These are phyloP conservation scores for Boechera retrofracta DNA, from an alignment of 345 rosid genomes.

Conservation along the genomic window DNA sequence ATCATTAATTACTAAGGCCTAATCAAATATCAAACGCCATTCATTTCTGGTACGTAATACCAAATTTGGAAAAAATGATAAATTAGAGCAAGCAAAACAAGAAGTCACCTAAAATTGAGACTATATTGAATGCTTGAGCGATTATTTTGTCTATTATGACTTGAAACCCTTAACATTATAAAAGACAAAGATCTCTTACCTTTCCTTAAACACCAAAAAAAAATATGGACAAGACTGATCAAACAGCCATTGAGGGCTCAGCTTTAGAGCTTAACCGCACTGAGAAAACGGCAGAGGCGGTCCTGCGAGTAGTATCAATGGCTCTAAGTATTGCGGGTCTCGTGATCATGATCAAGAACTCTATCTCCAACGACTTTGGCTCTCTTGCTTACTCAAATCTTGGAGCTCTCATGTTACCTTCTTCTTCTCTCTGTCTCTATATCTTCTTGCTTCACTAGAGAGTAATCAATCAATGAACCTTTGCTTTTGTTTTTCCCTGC, in stretches of 20 bases:
- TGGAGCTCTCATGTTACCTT: slow-evolving; percentile 70
- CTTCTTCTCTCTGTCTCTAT: not conserved
- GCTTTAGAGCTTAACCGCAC: slow-evolving; percentile 20
- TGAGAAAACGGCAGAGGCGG: slow-evolving; percentile 49
- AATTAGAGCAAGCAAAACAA: slow-evolving; percentile 17
- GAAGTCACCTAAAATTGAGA: slow-evolving; percentile 31
- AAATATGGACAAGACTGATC: slow-evolving; percentile 30
- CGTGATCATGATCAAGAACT: slow-evolving; percentile 70
- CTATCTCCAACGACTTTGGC: slow-evolving; percentile 70
- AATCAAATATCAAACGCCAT: slow-evolving; percentile 4
- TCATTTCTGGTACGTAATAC: slow-evolving; percentile 23
- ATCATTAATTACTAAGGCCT: not conserved
- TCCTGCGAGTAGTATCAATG: slow-evolving; percentile 65
- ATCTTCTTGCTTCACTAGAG: slow-evolving; percentile 35
- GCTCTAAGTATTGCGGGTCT: slow-evolving; percentile 65
- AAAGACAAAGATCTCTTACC: slow-evolving; percentile 8
- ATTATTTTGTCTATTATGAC: slow-evolving; percentile 5
- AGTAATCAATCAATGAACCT: slow-evolving; percentile 63
- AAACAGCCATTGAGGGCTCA: slow-evolving; percentile 4
- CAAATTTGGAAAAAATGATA: slow-evolving; percentile 3
- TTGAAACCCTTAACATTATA: slow-evolving; percentile 9
- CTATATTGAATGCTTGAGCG: slow-evolving; percentile 28
- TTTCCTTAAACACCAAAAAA: not conserved
- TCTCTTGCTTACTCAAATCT: slow-evolving; percentile 79
- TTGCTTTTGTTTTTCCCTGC: slow-evolving; percentile 57